Evolutionary conservation across 202 grass and related monocot species (phyloP), one percentile per base, ranked within the genome.

Genomic region (Sporobolus alterniflorus): DNA sequence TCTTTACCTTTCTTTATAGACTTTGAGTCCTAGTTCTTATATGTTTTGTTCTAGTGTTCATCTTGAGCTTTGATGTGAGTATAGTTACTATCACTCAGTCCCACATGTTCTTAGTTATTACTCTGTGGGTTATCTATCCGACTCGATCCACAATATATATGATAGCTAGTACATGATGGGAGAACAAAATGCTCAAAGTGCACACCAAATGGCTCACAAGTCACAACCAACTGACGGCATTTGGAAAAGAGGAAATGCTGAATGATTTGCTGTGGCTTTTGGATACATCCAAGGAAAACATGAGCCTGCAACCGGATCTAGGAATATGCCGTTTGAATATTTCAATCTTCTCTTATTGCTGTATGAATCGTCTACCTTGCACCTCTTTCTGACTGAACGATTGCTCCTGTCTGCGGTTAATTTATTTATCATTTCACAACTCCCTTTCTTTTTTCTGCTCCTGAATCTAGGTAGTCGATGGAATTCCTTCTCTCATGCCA

Each of bases 401-500:
- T 26, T 75, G 62, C 30, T 74, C 21, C 54, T 79, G 9, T 48
- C 2, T 32, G 17, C 65, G 7, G 20, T 42, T 13, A 25, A 67
- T 71, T 34, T 6, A 57, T 82, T 69, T 40, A 32, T 67, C 25
- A 60, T 75, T 76, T 59, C 54, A 29, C 34, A 16, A 20, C 55
- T 32, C 10, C 57, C 36, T 31, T 84, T 49, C 48, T 81, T 39
- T 62, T 31, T 77, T 15, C n/a, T 76, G 44, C 22, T n/a, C 3
- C 42, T 34, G 30, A 76, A 41, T 88, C 24, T 43, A 94, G 95
- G 85, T 98, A 80, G 42, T 91, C 7, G 82, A 93, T 91, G 86
- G 95, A 25, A 89, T 91, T 61, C 95, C 90, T 69, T 90, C 18
- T 83, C 86, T 98, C 43, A 71, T 88, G 21, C 95, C 90, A 56